Evolutionary conservation across 352 stramenopile species (phyloP), one percentile per base, ranked within the genome.

Genomic region (Phytophthora colocasiae): DNA sequence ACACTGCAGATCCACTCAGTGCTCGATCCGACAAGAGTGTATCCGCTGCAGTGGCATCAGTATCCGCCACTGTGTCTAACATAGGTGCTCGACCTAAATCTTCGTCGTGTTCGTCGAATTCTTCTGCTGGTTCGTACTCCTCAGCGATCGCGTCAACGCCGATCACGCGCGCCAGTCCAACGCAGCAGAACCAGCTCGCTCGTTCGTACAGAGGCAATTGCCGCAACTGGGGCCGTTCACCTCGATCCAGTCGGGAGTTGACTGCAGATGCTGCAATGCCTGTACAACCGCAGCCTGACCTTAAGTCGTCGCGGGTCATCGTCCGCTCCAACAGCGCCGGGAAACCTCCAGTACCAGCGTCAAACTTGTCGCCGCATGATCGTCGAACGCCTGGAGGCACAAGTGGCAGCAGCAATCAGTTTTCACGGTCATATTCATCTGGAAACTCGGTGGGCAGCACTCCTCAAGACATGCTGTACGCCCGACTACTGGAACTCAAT

Each of bases 401-500:
- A 26, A 45, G 12, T n/a, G 40, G 41, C 36, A 56, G 27, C 27
- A 56, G 19, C 19, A 69, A 57, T 43, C 55, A 59, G 7, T 60
- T 57, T n/a, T 63, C 52, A 10, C 65, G 58, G 24, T 73, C 66
- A 15, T 15, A 49, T 15, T 73, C 63, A 32, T 17, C 50, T 17
- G 55, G 62, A 15, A 55, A 49, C 9, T 63, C 50, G 0, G 48
- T 36, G 4, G 29, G 56, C 4, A 50, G 24, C 34, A 73, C 69
- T 22, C 55, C 45, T 14, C 45, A 71, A 17, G 45, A 59, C 4
- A 57, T 54, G 14, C 69, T 78, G 65, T 78, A 75, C 43, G 56
- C 61, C 14, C 48, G 57, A 24, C 58, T 90, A 51, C 44, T 85
- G 36, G 71, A 90, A 44, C 72, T 90, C 12, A 80, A 79, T 22